Base-by-base conservation (phyloP, 805 yeast species). In the Saturnispora kantuleensis region DNA sequence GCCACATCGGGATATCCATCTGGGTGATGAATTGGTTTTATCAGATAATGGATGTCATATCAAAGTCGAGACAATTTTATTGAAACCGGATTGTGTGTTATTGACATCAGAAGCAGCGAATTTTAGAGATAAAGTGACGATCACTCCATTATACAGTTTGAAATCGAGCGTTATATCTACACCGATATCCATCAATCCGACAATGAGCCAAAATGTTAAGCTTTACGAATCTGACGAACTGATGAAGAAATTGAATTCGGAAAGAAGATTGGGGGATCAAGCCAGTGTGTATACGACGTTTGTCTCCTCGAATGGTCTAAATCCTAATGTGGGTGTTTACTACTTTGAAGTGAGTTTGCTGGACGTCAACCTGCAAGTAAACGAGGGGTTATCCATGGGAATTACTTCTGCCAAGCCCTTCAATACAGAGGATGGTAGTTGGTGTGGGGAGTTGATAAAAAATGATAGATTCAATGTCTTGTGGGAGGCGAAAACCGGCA, bases 401-500 rank as follows among this genome's bases (percentile, higher is more conserved):
- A 31, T 36, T 17, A 26, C 11, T 10, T 30, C 28, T 8, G 30
- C 31, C 12, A 15, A 12, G 10, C 32, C 31, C 29, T 37, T 35
- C 12, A 42, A 35, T 29, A 28, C 29, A 9, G 29, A 35, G 10
- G 29, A 41, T 9, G 29, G 13, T 8, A 18, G n/a, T 9, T 42
- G 45, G 45, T 18, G 40, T 18, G 41, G 38, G n/a, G 45, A 42
- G n/a, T 31, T 36, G 8, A 37, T 42, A 10, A 42, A 42, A 42
- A n/a, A 40, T 3, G 45, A 42, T 9, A 36, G 30, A 13, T 26
- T 31, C 12, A 31, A 26, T 2, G 76, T 73, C 66, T 78, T 77
- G 0, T 73, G 70, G 52, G 75, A 69, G 52, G 75, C 80, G 5
- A 71, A 66, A 47, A 76, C 72, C 42, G 82, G 81, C 0, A 61